Percentiles rank a stretch among this genome's conserved stretches.
Conservation (phyloP, 2,329 filamentous ascomycete species). For the Diplocarpon mali region DNA sequence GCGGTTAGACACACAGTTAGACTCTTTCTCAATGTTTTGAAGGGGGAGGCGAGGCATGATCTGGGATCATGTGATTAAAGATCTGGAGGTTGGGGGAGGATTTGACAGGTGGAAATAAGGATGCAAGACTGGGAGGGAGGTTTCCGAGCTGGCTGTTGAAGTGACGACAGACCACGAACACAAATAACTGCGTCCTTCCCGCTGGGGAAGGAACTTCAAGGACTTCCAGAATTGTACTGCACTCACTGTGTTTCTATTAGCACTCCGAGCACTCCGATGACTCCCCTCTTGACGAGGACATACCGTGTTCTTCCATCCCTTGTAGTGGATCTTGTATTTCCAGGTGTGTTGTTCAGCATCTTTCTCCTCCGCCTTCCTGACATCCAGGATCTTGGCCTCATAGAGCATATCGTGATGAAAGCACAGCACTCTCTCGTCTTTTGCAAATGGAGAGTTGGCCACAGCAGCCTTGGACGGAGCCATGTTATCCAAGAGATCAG, state of each 20-base stretch:
- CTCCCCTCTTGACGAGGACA: conserved; percentile 23
- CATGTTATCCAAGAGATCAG: conserved; percentile 15
- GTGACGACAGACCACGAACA: no score
- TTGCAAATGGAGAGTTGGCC: conserved; percentile 29
- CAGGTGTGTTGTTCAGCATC: conserved; percentile 44
- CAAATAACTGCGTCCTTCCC: conserved; percentile 1
- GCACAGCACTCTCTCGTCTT: conserved; percentile 91
- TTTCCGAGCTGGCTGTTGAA: no score
- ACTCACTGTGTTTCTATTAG: conserved; percentile 8
- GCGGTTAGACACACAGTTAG: conserved; percentile 17
- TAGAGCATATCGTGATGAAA: conserved; percentile 97
- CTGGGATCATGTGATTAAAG: background rate
- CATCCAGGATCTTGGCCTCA: conserved; percentile 88
- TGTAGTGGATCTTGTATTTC: conserved; percentile 93
- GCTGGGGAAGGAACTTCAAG: conserved; percentile 9
- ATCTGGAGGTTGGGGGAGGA: background rate
- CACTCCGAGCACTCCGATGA: no score
- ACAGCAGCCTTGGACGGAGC: conserved; percentile 25
- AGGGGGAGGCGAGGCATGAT: conserved; percentile 5
- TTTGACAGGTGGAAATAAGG: background rate
- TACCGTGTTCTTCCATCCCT: conserved; percentile 96
- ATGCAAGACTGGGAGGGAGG: no score
- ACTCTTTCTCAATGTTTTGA: conserved; percentile 6
- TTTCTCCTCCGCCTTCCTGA: conserved; percentile 55
- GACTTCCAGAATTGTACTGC: background rate